Base-by-base conservation (phyloP, 257 asterid species). In the Cruciata laevipes region DNA sequence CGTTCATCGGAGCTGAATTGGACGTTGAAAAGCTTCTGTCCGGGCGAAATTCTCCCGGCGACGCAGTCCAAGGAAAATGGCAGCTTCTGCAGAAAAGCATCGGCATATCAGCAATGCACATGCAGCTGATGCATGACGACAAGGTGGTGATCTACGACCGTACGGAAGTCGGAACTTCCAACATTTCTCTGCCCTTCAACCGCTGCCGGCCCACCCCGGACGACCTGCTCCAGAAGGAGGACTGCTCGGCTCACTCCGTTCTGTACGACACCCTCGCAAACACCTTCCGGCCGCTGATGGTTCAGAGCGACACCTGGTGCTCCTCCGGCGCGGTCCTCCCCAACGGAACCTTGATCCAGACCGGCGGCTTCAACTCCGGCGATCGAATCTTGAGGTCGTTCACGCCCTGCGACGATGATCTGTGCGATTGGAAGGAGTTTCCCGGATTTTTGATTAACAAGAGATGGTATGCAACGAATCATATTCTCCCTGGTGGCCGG, bases 31-130 rank as follows among this genome's bases (percentile, higher is more conserved):
- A 47, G 20, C 1, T 47, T 16, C 7, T 47, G 20, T 47, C 53
- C 7, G 53, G 53, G 4, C 1, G 4, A 16, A 47, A 47, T 1
- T n/a, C 20, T 1, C 27, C 59, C 18, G 16, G 6, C 13, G 5
- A n/a, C 27, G 63, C 67, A 35, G 6, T 42, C 40, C 32, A 9
- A 42, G 78, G 78, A 33, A 67, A 57, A 42, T 74, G 78, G 78
- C 30, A 52, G 17, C 59, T 74, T n/a, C 42, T 69, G 47, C 74
- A 74, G n/a, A 38, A 42, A 24, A 69, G 74, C 79, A 74, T 87
- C 7, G 96, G 97, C 68, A 83, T 90, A 37, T 86, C 91, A 0
- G 87, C 97, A 8, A 90, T 90, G 97, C 97, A 90, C 66, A 86
- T 90, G 97, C 91, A 87, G 65, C 91, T 90, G 33, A 75, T 90